Evolutionary conservation across 257 asterid genomes (phyloP), one percentile per base, ranked within the genome.

Genomic region (Petrea volubilis): DNA sequence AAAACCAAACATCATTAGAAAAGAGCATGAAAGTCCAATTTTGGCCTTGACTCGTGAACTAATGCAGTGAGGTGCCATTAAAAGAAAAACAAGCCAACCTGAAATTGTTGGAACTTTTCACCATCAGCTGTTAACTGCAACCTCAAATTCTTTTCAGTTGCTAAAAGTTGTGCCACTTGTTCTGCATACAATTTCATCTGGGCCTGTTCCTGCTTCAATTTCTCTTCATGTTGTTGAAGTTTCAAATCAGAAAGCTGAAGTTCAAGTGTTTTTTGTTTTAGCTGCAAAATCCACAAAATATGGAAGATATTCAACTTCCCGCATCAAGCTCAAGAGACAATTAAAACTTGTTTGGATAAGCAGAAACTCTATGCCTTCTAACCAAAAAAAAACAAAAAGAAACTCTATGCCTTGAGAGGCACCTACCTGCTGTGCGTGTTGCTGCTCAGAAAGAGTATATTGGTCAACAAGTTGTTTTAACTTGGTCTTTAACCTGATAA

Each of bases 41-140:
- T n/a, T n/a, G n/a, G n/a, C n/a, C n/a, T n/a, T n/a, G n/a, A n/a
- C n/a, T n/a, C n/a, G n/a, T n/a, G n/a, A 58, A 29, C 10, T 13
- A 59, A 24, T 8, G 28, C n/a, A n/a, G 60, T 46, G 23, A 24
- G 47, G 71, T 14, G 38, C 21, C 15, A 65, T 38, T 31, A 38
- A 25, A 11, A 29, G 10, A 17, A 53, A 51, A 51, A 34, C 33
- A 20, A 61, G 31, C 71, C 71, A 63, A 90, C 99, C 98, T 95
- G 99, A 79, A 95, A 95, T 58, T 92, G 97, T 75, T 92, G 98
- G 85, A 95, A 95, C 82, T 95, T 95, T 80, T 92, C 99, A 56
- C 99, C 97, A 63, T 95, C 99, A 44, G 96, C 92, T 47, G 97
- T 90, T 78, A 95, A 74, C 78, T 95, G 99, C 73, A 83, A 73